phyloP scores from a whole-genome alignment of 768 basidiomycete species.

The Phlegmacium glaucopus region DNA sequence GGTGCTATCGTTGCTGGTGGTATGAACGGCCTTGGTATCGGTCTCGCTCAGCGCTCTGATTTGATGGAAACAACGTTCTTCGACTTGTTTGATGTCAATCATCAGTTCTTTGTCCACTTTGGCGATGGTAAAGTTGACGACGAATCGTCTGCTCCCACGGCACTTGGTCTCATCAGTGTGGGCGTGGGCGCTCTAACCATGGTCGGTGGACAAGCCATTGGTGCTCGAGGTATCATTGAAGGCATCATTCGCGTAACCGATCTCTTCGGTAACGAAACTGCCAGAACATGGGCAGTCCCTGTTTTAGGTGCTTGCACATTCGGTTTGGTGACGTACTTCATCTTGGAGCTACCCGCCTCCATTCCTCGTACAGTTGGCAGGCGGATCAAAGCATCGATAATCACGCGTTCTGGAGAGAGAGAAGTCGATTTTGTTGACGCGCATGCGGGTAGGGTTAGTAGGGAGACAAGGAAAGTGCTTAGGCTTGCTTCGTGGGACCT shows the following conservation, averaged over 20 bases:
- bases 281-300: conserved; percentile 86
- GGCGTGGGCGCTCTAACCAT: conserved; percentile 87
- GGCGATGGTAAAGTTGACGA: conserved; percentile 43
- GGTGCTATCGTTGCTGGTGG: conserved; percentile 75
- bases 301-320: conserved; percentile 73
- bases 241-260: conserved; percentile 73
- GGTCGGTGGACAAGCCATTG: conserved; percentile 81
- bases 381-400: conserved; percentile 66
- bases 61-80: conserved; percentile 76
- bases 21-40: conserved; percentile 75
- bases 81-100: conserved; percentile 84
- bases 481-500: conserved; percentile 89
- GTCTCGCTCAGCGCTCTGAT: conserved; percentile 73
- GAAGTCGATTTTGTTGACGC: conserved; percentile 61
- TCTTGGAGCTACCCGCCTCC: conserved; percentile 83
- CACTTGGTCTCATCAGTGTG: conserved; percentile 69
- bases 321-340: conserved; percentile 74
- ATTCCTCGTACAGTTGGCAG: conserved; percentile 90
- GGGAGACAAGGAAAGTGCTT: conserved; percentile 92
- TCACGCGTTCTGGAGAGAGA: conserved; percentile 42
- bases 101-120: conserved; percentile 73
- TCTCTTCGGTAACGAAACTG: conserved; percentile 72
- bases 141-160: conserved; percentile 47
- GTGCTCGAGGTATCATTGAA: conserved; percentile 74
- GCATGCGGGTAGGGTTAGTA: conserved; percentile 66